Evolutionary conservation across 192 early-diverging fungal genomes (phyloP).

Genomic region (Backusella sp.): DNA sequence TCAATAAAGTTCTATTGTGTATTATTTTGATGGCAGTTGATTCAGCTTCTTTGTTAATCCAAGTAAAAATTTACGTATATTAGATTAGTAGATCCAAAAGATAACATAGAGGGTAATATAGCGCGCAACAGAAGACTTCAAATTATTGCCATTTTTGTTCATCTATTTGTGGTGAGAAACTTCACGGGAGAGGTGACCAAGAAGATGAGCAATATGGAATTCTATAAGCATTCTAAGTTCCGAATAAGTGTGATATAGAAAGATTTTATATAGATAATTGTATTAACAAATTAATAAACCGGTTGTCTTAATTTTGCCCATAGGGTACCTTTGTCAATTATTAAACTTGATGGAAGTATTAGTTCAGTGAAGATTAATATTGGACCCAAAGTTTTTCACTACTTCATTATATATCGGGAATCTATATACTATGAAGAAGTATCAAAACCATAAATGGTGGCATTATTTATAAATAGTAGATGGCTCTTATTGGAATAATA

Average conservation of each 20-base stretch:
- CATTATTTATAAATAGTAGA: neutral
- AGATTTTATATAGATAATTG: no score
- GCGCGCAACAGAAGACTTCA: neutral
- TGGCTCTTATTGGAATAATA: neutral
- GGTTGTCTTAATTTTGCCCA: neutral
- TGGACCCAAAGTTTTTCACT: neutral
- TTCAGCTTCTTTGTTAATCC: no score
- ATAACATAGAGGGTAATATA: neutral
- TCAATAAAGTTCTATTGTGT: no score
- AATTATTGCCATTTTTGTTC: neutral
- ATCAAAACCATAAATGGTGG: neutral
- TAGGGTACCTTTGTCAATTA: neutral
- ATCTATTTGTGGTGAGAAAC: neutral
- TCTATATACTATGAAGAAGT: neutral
- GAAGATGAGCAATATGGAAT: neutral
- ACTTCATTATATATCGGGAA: neutral
- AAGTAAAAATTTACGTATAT: no score
- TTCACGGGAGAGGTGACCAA: neutral
- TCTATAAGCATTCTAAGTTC: neutral
- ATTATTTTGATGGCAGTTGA: no score
- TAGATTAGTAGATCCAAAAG: neutral
- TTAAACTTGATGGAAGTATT: neutral
- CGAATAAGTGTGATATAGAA: neutral
- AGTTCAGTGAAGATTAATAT: neutral
- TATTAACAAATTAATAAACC: neutral